Evolutionary conservation across 148 eudicot species (phyloP).

Genomic region (Rhododendron griersonianum): DNA sequence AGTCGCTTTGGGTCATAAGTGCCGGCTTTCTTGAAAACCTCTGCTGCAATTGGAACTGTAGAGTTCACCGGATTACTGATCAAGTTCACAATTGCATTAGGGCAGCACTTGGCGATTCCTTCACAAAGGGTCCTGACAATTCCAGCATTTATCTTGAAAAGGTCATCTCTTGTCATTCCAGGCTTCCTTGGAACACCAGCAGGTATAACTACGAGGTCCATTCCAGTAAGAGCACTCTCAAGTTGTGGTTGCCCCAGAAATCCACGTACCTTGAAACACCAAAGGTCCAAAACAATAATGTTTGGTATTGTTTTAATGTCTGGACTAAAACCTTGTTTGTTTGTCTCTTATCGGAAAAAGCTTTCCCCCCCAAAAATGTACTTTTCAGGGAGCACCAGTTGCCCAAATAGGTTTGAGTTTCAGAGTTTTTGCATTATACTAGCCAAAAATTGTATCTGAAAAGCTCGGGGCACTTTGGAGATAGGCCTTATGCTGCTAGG

Average conservation of each 20-base stretch:
- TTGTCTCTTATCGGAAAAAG: not conserved
- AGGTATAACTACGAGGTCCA: slow-evolving; percentile 90
- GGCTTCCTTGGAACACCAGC: slow-evolving; percentile 99
- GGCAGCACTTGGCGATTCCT: slow-evolving; percentile 84
- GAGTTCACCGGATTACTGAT: slow-evolving; percentile 98
- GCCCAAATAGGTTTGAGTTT: not conserved
- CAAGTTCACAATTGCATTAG: slow-evolving; percentile 81
- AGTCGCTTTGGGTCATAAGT: slow-evolving; percentile 90
- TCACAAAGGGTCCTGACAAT: slow-evolving; percentile 88
- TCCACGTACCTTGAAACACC: slow-evolving; percentile 61
- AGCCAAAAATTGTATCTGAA: not conserved
- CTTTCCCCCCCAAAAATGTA: not conserved
- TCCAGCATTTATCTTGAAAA: slow-evolving; percentile 97
- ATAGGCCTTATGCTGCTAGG: not conserved
- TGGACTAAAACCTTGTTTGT: not conserved
- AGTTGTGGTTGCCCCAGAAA: slow-evolving; percentile 79
- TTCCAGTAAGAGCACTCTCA: slow-evolving; percentile 76
- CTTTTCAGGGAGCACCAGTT: not conserved
- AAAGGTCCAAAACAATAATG: not conserved
- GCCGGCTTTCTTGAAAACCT: slow-evolving; percentile 97
- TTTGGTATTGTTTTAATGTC: not conserved
- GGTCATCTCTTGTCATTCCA: slow-evolving; percentile 97
- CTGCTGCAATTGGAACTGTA: slow-evolving; percentile 92
- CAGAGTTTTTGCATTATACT: not conserved
- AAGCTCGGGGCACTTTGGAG: not conserved